Percentiles rank a stretch among this genome's conserved stretches.
Conservation (phyloP, 345 rosid species). For the Hevea brasiliensis region DNA sequence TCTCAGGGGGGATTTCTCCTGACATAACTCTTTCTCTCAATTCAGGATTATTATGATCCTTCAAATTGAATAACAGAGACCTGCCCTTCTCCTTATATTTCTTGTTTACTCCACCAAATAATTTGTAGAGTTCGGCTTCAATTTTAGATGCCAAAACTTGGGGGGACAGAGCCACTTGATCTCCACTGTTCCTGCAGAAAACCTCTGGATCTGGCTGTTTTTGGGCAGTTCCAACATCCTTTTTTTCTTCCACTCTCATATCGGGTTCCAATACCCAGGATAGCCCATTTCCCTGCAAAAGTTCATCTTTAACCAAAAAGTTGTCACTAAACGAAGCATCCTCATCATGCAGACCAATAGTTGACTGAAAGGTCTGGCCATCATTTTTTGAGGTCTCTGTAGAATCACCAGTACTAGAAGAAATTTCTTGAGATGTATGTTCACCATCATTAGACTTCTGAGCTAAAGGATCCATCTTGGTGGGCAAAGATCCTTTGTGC, state of each 20-base stretch:
- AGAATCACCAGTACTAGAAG: conserved; percentile 25
- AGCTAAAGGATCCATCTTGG: conserved; percentile 22
- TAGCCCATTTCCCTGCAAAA: conserved; percentile 91
- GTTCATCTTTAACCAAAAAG: conserved; percentile 81
- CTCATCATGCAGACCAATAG: conserved; percentile 46
- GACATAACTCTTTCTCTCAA: conserved; percentile 73
- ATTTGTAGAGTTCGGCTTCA: conserved; percentile 74
- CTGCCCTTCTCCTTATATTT: conserved; percentile 91
- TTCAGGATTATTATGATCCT: conserved; percentile 88
- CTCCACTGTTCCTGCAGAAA: conserved; percentile 17
- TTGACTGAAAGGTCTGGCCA: conserved; percentile 43
- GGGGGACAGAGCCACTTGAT: conserved; percentile 37
- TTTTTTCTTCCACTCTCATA: conserved; percentile 35
- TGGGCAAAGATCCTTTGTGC: conserved; percentile 27
- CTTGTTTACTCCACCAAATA: conserved; percentile 93
- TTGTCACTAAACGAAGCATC: conserved; percentile 67
- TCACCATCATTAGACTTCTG: conserved; percentile 22
- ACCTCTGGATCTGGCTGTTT: conserved; percentile 23
- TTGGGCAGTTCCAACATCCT: conserved; percentile 25
- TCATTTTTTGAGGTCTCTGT: conserved; percentile 26
- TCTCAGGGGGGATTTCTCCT: conserved; percentile 66
- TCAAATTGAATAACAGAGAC: conserved; percentile 83
- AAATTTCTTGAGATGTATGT: conserved; percentile 26
- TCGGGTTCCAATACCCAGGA: conserved; percentile 77
- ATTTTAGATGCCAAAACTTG: conserved; percentile 57